Percentiles rank a stretch among this genome's conserved stretches.
These are phyloP conservation scores for Lactifluus volemus DNA, from an alignment of 768 basidiomycete genomes.

Conservation along the genomic window DNA sequence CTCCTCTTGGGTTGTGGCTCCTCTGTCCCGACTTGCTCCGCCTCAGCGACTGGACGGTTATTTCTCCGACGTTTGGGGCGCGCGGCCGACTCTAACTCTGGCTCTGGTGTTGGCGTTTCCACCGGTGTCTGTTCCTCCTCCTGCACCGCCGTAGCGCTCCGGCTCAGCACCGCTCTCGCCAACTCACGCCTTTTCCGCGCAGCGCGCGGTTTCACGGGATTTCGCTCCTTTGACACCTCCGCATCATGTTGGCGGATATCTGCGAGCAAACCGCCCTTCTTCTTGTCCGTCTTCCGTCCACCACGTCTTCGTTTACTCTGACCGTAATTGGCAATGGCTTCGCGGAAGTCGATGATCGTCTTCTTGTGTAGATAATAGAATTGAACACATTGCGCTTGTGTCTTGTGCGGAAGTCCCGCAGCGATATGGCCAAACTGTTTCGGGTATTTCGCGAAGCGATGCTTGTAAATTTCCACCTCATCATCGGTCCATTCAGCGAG, in stretches of 20 bases:
- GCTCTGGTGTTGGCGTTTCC: constrained; percentile 63
- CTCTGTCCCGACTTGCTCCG: constrained; percentile 2
- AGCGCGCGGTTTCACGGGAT: constrained; percentile 13
- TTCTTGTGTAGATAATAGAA: constrained; percentile 97
- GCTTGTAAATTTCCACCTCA: constrained; percentile 70
- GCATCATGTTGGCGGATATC: constrained; percentile 77
- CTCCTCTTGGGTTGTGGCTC: constrained; percentile 9
- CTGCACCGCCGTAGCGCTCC: constrained; percentile 24
- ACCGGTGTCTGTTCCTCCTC: constrained; percentile 43
- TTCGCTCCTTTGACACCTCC: constrained; percentile 23
- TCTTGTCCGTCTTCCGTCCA: constrained; percentile 50
- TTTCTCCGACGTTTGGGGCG: constrained; percentile 25
- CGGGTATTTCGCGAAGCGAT: constrained; percentile 75
- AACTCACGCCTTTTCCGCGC: constrained; percentile 9
- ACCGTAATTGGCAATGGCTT: constrained; percentile 57
- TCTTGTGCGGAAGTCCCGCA: constrained; percentile 71
- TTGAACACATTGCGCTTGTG: constrained; percentile 79
- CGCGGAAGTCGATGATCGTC: constrained; percentile 73
- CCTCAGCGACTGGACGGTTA: constrained; percentile 25
- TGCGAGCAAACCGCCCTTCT: constrained; percentile 70
- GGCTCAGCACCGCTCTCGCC: constrained; percentile 8
- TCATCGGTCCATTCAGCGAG: constrained; percentile 82
- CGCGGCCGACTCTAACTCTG: constrained; percentile 34
- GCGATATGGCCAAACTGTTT: constrained; percentile 97
- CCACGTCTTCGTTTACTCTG: constrained; percentile 56